These are phyloP conservation scores for Phytophthora colocasiae DNA, from an alignment of 352 stramenopile genomes.

Conservation along the genomic window DNA sequence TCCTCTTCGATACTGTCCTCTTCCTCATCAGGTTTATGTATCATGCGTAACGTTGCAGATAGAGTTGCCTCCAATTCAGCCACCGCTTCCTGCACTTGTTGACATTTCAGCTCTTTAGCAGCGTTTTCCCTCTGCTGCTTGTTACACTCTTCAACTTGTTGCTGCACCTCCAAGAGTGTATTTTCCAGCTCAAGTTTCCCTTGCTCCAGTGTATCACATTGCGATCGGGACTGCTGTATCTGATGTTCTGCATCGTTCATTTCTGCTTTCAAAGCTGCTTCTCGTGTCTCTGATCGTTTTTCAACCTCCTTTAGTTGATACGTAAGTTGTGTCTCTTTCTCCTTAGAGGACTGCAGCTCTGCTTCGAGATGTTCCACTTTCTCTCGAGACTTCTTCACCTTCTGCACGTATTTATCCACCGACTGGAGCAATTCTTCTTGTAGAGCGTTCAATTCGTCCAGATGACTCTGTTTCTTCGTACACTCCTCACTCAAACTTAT, in stretches of 20 bases:
- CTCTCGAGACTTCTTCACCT: slow-evolving; percentile 33
- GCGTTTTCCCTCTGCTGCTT: slow-evolving; percentile 17
- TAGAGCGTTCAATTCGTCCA: slow-evolving; percentile 69
- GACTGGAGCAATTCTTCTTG: slow-evolving; percentile 75
- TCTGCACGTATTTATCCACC: slow-evolving; percentile 54
- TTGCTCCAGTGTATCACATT: slow-evolving; percentile 24
- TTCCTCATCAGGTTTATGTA: background rate
- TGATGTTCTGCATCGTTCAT: slow-evolving; percentile 14
- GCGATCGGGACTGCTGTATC: slow-evolving; percentile 7
- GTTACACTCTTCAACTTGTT: slow-evolving; percentile 24
- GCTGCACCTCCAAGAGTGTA: slow-evolving; percentile 25
- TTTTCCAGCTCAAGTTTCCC: slow-evolving; percentile 27
- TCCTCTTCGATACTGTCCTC: background rate
- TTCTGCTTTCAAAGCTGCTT: slow-evolving; percentile 5
- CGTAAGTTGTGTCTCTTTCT: slow-evolving; percentile 10
- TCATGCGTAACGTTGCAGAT: slow-evolving; percentile 14
- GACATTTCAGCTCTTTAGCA: slow-evolving; percentile 26
- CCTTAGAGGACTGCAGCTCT: slow-evolving; percentile 19
- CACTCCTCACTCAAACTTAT: slow-evolving; percentile 27
- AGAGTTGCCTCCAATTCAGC: slow-evolving; percentile 51
- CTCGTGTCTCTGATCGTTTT: background rate
- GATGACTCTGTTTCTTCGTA: slow-evolving; percentile 36
- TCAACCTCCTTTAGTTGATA: slow-evolving; percentile 23
- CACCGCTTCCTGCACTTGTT: slow-evolving; percentile 35
- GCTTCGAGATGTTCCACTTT: slow-evolving; percentile 41